These are phyloP conservation scores for Ogataea wickerhamii DNA, from an alignment of 805 yeast genomes.

Conservation along the genomic window DNA sequence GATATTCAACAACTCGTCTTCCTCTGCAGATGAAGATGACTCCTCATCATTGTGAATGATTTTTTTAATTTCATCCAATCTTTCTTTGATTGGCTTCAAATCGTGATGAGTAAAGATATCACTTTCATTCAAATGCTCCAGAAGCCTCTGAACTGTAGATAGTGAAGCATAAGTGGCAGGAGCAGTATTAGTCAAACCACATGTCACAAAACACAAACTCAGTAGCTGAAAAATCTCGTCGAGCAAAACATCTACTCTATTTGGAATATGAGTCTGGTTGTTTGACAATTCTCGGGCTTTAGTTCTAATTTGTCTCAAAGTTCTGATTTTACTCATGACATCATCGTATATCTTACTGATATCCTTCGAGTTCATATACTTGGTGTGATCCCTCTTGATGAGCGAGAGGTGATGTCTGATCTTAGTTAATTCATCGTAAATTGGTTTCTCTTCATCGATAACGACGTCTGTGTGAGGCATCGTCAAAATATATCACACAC, in stretches of 20 bases:
- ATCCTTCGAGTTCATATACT: constrained; percentile 64
- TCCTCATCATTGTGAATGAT: constrained; percentile 54
- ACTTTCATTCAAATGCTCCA: constrained; percentile 78
- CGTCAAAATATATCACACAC: too few relatives aligned
- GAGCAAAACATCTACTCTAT: constrained; percentile 63
- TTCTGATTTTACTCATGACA: constrained; percentile 52
- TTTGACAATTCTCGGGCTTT: constrained; percentile 11
- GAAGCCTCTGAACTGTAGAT: constrained; percentile 77
- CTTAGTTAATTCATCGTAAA: constrained; percentile 39
- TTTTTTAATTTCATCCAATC: constrained; percentile 64
- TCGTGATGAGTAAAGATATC: constrained; percentile 83
- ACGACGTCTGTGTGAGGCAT: constrained; percentile 28
- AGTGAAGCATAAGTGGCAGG: constrained; percentile 93
- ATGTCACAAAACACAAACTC: constrained; percentile 83
- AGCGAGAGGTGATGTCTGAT: constrained; percentile 42
- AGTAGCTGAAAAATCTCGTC: constrained; percentile 90
- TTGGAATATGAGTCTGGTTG: constrained; percentile 30
- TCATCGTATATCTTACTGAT: constrained; percentile 57
- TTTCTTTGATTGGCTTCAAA: constrained; percentile 66
- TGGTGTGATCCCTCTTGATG: constrained; percentile 60
- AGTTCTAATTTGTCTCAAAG: constrained; percentile 50
- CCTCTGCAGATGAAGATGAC: constrained; percentile 40
- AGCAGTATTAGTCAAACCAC: constrained; percentile 85
- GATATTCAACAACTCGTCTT: constrained; percentile 48
- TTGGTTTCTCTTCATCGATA: constrained; percentile 30